Evolutionary conservation across 495 filamentous ascomycete species (phyloP).

Genomic region (Glarea lozoyensis): DNA sequence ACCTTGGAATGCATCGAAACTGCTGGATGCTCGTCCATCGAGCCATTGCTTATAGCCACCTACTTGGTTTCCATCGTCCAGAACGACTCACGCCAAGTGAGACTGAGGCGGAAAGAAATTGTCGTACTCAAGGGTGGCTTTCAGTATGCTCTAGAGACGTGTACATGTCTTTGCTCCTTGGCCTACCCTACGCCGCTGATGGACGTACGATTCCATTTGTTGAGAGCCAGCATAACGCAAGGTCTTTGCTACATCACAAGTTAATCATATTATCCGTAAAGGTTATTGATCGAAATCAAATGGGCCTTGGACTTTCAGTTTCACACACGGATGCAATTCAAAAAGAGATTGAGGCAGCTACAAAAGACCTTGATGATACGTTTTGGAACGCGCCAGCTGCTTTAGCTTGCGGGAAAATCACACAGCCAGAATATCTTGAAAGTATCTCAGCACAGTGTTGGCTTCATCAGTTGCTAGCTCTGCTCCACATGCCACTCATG

Average conservation of each 20-base stretch:
- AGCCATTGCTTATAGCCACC: conserved; percentile 6
- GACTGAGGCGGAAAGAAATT: background rate
- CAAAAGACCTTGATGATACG: background rate
- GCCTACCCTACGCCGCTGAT: conserved; percentile 7
- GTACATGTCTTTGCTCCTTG: conserved; percentile 5
- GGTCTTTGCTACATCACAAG: conserved; percentile 2
- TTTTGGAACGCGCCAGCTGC: conserved; percentile 5
- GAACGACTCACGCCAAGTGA: background rate
- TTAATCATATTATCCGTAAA: background rate
- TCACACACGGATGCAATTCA: conserved; percentile 2
- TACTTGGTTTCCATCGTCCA: conserved; percentile 8
- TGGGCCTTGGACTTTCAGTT: conserved; percentile 3
- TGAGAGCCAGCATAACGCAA: background rate
- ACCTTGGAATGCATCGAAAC: conserved; percentile 6
- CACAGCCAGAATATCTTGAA: conserved; percentile 6
- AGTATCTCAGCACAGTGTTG: conserved; percentile 4
- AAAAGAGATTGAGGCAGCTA: background rate
- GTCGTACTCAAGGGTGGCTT: conserved; percentile 4
- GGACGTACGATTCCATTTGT: conserved; percentile 3
- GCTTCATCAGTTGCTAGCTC: conserved; percentile 1
- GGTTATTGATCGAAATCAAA: conserved; percentile 10
- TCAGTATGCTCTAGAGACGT: conserved; percentile 7
- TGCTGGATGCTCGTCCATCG: conserved; percentile 6
- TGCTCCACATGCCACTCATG: conserved; percentile 12
- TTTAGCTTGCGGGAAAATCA: background rate